Percentiles rank a stretch among this genome's conserved stretches.
Evolutionary conservation across 176 grass and related monocot species (phyloP).

Genomic region (Hyparrhenia diplandra): DNA sequence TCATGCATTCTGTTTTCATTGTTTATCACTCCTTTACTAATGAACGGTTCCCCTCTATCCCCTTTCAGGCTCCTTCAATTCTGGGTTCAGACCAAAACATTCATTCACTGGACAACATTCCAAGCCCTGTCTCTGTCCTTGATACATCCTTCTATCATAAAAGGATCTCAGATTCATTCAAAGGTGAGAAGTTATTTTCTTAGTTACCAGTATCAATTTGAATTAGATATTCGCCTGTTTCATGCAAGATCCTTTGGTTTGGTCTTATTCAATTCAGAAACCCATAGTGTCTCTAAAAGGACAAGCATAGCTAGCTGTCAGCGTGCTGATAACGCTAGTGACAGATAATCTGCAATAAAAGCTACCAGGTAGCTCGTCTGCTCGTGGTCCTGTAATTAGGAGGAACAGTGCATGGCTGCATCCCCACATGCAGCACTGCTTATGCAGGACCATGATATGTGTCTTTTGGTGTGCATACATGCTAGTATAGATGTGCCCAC

Average conservation of each 20-base stretch:
- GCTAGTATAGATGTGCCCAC: conserved; percentile 54
- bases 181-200: conserved; percentile 58
- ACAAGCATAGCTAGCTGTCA: conserved; percentile 75
- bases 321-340: conserved; percentile 42
- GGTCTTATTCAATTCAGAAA: conserved; percentile 44
- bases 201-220: conserved; percentile 9
- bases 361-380: conserved; percentile 55
- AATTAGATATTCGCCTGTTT: conserved; percentile 4
- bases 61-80: conserved; percentile 36
- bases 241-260: conserved; percentile 30
- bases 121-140: conserved; percentile 79
- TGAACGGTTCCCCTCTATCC: not conserved
- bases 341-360: conserved; percentile 76
- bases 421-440: conserved; percentile 48
- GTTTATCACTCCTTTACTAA: not conserved
- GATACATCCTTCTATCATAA: conserved; percentile 73
- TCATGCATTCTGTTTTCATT: not conserved
- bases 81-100: conserved; percentile 31
- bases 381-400: conserved; percentile 50
- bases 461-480: conserved; percentile 41
- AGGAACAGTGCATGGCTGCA: conserved; percentile 30
- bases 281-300: conserved; percentile 46
- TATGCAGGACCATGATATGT: conserved; percentile 50
- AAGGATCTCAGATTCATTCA: conserved; percentile 62
- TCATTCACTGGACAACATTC: conserved; percentile 42